Evolutionary conservation across 73 alveolate species (phyloP).

Genomic region (Blepharisma japonicum): DNA sequence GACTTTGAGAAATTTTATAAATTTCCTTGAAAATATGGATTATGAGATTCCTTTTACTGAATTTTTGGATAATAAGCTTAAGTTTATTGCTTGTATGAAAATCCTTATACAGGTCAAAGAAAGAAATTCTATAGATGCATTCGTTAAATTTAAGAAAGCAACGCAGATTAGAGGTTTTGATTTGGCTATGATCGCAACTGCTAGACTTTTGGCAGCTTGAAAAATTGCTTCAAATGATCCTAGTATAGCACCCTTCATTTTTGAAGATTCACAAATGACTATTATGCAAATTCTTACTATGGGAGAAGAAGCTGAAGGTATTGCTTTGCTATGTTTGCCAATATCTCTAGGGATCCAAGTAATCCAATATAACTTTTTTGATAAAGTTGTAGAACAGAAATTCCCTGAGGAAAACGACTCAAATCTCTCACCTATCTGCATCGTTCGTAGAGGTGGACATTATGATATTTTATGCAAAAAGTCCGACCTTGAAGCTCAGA

Average conservation of each 20-base stretch:
- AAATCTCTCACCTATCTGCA: neutral
- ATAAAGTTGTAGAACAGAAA: neutral
- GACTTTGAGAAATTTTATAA: neutral
- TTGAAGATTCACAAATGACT: neutral
- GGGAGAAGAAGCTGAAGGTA: neutral
- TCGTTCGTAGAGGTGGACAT: slow-evolving; percentile 1
- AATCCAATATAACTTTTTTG: slow-evolving; percentile 8
- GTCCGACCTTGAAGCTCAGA: neutral
- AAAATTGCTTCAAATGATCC: neutral
- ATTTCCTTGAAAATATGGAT: neutral
- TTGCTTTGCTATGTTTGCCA: neutral
- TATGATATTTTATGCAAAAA: neutral
- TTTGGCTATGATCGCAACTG: neutral
- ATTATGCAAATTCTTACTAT: slow-evolving; percentile 1
- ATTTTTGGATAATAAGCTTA: neutral
- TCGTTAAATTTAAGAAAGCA: neutral
- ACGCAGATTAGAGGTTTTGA: slow-evolving; percentile 2
- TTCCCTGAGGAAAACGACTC: neutral
- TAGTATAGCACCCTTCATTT: neutral
- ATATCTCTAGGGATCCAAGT: slow-evolving; percentile 4
- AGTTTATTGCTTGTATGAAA: neutral
- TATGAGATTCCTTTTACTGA: neutral
- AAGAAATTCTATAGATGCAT: neutral
- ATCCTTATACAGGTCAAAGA: neutral
- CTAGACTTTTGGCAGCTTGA: neutral